A percentile compares a stretch with the other conserved stretches of the same genome.
Evolutionary conservation across 148 eudicot genomes (phyloP).

Genomic region (Vaccinium corymbosum): DNA sequence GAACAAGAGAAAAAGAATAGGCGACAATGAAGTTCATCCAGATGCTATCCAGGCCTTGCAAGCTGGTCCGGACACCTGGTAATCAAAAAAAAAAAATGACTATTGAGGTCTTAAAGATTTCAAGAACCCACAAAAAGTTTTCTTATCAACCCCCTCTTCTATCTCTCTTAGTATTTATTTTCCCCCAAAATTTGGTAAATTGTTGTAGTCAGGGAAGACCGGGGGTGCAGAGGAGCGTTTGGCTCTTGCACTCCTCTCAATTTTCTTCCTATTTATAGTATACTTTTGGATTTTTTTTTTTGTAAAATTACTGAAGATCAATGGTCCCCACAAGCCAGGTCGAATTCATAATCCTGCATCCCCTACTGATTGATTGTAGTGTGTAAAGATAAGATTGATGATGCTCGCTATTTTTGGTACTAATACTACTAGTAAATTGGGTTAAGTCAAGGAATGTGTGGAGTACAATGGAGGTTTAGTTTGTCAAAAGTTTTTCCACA

Average conservation of each 20-base stretch:
- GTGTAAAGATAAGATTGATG: neutral
- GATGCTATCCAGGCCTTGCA: too few relatives aligned
- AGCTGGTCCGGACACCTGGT: too few relatives aligned
- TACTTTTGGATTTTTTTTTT: too few relatives aligned
- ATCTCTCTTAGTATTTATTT: too few relatives aligned
- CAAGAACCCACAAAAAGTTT: neutral
- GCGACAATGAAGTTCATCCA: constrained; percentile 22
- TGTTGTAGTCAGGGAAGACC: neutral
- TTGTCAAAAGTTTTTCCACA: neutral
- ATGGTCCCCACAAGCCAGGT: too few relatives aligned
- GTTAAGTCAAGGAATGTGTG: neutral
- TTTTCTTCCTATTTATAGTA: too few relatives aligned
- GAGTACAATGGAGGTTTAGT: neutral
- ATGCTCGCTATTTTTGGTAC: neutral
- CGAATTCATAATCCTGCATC: too few relatives aligned
- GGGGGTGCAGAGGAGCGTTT: too few relatives aligned
- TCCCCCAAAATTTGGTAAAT: neutral
- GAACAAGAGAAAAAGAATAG: constrained; percentile 19
- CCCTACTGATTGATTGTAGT: neutral
- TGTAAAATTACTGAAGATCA: too few relatives aligned
- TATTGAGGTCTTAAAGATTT: neutral
- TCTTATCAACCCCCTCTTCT: neutral
- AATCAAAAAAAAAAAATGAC: too few relatives aligned
- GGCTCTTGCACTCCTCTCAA: too few relatives aligned
- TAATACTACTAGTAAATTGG: neutral